Percentiles rank a stretch among this genome's conserved stretches.
These are phyloP conservation scores for Kwoniella mangroviensis DNA, from an alignment of 768 basidiomycete species.

Conservation along the genomic window DNA sequence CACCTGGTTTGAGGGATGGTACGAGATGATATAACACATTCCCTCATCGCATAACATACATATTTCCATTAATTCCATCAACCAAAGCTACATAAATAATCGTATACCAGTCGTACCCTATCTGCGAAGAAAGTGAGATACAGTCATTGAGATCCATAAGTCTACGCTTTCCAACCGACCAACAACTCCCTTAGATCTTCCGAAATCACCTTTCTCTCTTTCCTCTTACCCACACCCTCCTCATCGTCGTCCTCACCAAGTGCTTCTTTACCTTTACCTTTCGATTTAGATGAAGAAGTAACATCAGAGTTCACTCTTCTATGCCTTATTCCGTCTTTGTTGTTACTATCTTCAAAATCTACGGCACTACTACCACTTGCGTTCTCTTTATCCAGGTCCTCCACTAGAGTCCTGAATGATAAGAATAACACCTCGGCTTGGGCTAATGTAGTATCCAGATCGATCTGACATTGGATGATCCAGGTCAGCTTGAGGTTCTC, in stretches of 20 bases:
- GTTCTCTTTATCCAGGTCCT: constrained; percentile 72
- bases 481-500: background rate
- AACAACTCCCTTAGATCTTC: constrained; percentile 26
- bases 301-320: constrained; percentile 5
- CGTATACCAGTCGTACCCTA: too few species aligned
- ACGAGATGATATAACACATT: too few species aligned
- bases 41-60: too few species aligned
- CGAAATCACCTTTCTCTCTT: constrained; percentile 19
- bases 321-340: constrained; percentile 18
- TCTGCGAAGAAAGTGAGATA: too few species aligned
- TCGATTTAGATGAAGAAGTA: background rate
- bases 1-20: too few species aligned
- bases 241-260: background rate
- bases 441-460: constrained; percentile 90
- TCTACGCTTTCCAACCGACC: constrained; percentile 20
- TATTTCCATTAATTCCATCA: too few species aligned
- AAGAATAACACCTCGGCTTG: constrained; percentile 97
- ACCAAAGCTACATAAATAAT: too few species aligned
- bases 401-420: constrained; percentile 84
- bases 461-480: constrained; percentile 63
- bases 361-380: background rate
- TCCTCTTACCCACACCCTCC: constrained; percentile 4
- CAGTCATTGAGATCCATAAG: too few species aligned
- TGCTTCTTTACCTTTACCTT: constrained; percentile 5
- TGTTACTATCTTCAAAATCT: background rate